Evolutionary conservation across 2,329 filamentous ascomycete species (phyloP).

Genomic region (Venturia nashicola): DNA sequence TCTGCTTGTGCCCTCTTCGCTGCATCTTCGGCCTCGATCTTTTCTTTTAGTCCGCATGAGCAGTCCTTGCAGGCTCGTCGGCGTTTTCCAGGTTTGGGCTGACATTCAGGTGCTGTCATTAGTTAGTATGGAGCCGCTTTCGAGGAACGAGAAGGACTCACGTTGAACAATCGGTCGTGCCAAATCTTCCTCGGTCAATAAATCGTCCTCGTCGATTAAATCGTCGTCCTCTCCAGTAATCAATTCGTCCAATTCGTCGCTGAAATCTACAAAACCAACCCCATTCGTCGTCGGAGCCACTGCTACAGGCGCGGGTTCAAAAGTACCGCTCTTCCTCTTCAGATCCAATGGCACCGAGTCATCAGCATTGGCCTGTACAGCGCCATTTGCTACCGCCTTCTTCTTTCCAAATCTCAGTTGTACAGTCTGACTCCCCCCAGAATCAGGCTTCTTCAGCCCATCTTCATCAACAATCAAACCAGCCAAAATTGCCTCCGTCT

Average conservation of each 20-base stretch:
- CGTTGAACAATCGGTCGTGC: conserved; percentile 66
- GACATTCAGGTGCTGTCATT: conserved; percentile 63
- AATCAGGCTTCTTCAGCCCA: conserved; percentile 63
- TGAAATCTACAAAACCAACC: conserved; percentile 57
- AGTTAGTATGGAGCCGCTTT: conserved; percentile 7
- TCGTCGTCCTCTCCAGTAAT: conserved; percentile 59
- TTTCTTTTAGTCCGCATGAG: conserved; percentile 81
- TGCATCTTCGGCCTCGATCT: conserved; percentile 73
- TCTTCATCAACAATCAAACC: conserved; percentile 54
- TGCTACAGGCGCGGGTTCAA: conserved; percentile 17
- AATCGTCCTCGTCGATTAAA: conserved; percentile 78
- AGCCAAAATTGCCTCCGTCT: conserved; percentile 71
- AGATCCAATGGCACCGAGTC: conserved; percentile 22
- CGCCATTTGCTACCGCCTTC: conserved; percentile 34
- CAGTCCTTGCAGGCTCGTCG: conserved; percentile 96
- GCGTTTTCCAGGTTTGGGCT: conserved; percentile 76
- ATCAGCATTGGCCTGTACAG: conserved; percentile 21
- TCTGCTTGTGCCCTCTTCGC: conserved; percentile 54
- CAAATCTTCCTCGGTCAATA: conserved; percentile 78
- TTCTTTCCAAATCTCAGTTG: conserved; percentile 53
- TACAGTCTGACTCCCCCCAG: conserved; percentile 43
- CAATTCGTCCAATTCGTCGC: conserved; percentile 47
- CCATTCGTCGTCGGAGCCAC: conserved; percentile 35
- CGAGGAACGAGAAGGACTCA: conserved; percentile 36
- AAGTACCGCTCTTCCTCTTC: conserved; percentile 28